Evolutionary conservation across 495 filamentous ascomycete species (phyloP).

Genomic region (Hypomontagnella submonticulosa): DNA sequence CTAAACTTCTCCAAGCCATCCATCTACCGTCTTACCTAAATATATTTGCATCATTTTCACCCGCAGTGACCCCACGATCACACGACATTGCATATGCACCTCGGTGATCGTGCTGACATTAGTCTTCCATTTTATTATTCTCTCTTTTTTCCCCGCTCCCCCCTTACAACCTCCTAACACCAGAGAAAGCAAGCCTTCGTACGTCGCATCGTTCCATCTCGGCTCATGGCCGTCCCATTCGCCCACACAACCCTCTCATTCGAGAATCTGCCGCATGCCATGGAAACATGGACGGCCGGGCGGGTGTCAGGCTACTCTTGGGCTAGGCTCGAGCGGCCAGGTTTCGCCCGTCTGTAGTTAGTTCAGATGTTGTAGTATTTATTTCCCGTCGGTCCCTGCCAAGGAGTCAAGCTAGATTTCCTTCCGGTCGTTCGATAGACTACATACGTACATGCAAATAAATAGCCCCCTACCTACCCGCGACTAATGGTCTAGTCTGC

Average conservation of each 20-base stretch:
- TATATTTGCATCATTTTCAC: background rate
- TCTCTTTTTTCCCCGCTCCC: slow-evolving; percentile 17
- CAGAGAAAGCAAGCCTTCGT: slow-evolving; percentile 9
- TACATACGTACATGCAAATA: slow-evolving; percentile 11
- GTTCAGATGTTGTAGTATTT: slow-evolving; percentile 11
- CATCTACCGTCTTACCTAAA: slow-evolving; percentile 17
- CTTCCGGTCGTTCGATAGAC: slow-evolving; percentile 6
- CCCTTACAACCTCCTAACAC: background rate
- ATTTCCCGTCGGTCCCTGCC: slow-evolving; percentile 16
- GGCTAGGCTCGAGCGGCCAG: slow-evolving; percentile 3
- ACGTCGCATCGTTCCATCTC: slow-evolving; percentile 48
- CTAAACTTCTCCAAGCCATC: slow-evolving; percentile 1
- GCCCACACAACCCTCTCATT: slow-evolving; percentile 12
- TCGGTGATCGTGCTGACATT: slow-evolving; percentile 27
- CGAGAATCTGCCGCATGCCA: slow-evolving; percentile 18
- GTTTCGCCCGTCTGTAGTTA: slow-evolving; percentile 12
- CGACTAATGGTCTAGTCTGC: too few species aligned
- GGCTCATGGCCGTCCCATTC: slow-evolving; percentile 42
- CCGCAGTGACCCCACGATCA: slow-evolving; percentile 44
- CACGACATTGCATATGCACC: slow-evolving; percentile 46
- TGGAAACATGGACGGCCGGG: slow-evolving; percentile 26
- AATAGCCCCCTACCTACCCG: background rate
- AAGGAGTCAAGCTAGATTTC: slow-evolving; percentile 18
- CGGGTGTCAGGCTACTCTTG: slow-evolving; percentile 22
- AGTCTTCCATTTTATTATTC: background rate